Percentiles rank a stretch among this genome's conserved stretches.
phyloP scores from a whole-genome alignment of 768 basidiomycete genomes.

The Rhodotorula graminis region DNA sequence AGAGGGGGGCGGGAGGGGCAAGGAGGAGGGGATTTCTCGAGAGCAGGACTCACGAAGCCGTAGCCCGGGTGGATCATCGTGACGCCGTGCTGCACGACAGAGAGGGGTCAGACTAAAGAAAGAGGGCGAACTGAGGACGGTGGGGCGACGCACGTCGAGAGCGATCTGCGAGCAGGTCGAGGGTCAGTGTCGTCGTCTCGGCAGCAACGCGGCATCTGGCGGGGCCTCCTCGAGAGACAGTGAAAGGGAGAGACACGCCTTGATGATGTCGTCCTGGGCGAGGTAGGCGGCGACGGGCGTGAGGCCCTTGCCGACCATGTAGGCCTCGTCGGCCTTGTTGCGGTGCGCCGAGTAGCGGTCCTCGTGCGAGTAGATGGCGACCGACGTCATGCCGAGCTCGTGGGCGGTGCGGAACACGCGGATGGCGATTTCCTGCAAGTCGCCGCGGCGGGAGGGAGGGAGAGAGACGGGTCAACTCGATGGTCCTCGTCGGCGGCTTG shows the following conservation, averaged over 20 bases:
- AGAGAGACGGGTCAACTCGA: not conserved
- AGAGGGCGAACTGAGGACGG: not conserved
- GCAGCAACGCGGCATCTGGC: too few relatives aligned
- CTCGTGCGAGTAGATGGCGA: constrained; percentile 96
- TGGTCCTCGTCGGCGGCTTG: not conserved
- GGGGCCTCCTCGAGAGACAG: not conserved
- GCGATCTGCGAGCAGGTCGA: constrained; percentile 7
- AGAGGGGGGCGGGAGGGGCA: not conserved
- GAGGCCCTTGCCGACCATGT: constrained; percentile 92
- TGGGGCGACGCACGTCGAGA: not conserved
- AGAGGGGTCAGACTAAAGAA: not conserved
- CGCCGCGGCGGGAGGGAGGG: not conserved
- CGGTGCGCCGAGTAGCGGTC: constrained; percentile 95
- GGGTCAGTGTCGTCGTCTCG: not conserved
- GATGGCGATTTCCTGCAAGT: constrained; percentile 77
- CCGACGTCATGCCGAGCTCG: constrained; percentile 98
- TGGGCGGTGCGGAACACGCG: constrained; percentile 87
- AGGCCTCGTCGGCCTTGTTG: constrained; percentile 98
- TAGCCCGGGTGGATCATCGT: constrained; percentile 87
- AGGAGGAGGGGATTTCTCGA: too few relatives aligned
- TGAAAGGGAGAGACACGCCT: constrained; percentile 53
- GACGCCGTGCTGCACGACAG: constrained; percentile 63
- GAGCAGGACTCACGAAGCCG: not conserved
- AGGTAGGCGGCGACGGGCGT: constrained; percentile 97
- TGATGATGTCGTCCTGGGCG: constrained; percentile 94